These are phyloP conservation scores for Aureobasidium melanogenum DNA, from an alignment of 2,329 filamentous ascomycete species.

Conservation along the genomic window DNA sequence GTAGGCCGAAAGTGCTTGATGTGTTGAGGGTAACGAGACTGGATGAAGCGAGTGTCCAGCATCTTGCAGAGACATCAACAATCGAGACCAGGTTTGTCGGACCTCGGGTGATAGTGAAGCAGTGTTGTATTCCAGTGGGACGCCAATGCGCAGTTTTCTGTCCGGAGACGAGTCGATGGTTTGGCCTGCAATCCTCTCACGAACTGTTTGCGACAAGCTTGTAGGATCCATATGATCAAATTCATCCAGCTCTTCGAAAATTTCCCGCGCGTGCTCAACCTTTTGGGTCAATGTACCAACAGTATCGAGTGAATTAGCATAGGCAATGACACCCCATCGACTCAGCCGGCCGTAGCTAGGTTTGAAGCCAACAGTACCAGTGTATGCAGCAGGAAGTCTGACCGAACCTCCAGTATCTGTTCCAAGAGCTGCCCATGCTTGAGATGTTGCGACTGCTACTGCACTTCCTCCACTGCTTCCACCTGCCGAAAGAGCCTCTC, in stretches of 20 bases:
- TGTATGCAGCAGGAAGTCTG: conserved; percentile 79
- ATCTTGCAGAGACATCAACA: conserved; percentile 50
- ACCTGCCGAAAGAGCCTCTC: conserved; percentile 54
- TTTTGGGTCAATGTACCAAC: conserved; percentile 64
- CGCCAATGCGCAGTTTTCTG: conserved; percentile 42
- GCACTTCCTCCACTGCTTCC: conserved; percentile 94
- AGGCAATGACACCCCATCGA: conserved; percentile 77
- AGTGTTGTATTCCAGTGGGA: conserved; percentile 77
- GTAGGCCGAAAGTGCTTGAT: conserved; percentile 81
- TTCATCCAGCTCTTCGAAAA: conserved; percentile 44
- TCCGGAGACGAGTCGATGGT: conserved; percentile 27
- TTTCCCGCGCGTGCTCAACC: conserved; percentile 36
- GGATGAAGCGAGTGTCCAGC: conserved; percentile 65
- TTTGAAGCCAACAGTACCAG: conserved; percentile 76
- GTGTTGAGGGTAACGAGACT: conserved; percentile 74
- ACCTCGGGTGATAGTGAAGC: conserved; percentile 64
- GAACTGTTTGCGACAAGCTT: conserved; percentile 49
- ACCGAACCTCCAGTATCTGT: conserved; percentile 93
- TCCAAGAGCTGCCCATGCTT: conserved; percentile 64
- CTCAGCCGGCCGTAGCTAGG: conserved; percentile 85
- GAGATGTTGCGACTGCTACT: conserved; percentile 61
- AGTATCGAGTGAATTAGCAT: conserved; percentile 87
- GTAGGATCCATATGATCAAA: conserved; percentile 69
- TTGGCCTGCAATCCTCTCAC: conserved; percentile 36
- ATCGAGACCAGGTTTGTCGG: conserved; percentile 57